Conservation (phyloP, 345 rosid species). For the Balakata baccata region DNA sequence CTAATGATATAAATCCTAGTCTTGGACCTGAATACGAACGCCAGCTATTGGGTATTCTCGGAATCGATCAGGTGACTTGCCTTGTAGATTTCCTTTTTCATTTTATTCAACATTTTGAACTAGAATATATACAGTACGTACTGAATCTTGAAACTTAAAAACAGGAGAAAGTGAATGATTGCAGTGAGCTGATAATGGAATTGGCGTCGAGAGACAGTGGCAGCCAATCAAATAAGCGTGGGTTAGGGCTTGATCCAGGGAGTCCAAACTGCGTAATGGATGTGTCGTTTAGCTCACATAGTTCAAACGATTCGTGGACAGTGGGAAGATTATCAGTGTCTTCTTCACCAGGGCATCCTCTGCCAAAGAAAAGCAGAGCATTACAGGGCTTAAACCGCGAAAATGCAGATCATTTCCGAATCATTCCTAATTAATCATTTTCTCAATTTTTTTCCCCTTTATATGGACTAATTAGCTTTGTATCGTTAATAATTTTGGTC, state of each 20-base stretch:
- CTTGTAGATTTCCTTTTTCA: constrained; percentile 21
- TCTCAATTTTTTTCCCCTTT: not conserved
- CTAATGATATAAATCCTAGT: constrained; percentile 51
- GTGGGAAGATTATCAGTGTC: constrained; percentile 40
- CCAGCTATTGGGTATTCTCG: constrained; percentile 57
- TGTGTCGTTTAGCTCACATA: constrained; percentile 50
- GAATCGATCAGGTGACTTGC: constrained; percentile 51
- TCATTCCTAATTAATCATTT: constrained; percentile 11
- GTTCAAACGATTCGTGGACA: constrained; percentile 53
- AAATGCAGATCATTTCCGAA: constrained; percentile 32
- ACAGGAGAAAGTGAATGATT: constrained; percentile 60
- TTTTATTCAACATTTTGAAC: constrained; percentile 3
- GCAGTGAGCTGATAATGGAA: constrained; percentile 50
- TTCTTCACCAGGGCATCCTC: constrained; percentile 52
- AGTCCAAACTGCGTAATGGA: constrained; percentile 74
- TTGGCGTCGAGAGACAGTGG: constrained; percentile 21
- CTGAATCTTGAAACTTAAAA: not conserved
- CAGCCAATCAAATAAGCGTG: constrained; percentile 49
- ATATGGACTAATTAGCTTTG: constrained; percentile 18
- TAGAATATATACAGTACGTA: not conserved
- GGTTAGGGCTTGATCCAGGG: constrained; percentile 44
- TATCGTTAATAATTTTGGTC: constrained; percentile 16
- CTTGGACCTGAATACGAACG: constrained; percentile 45
- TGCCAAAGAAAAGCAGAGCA: constrained; percentile 43
- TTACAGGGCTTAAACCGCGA: constrained; percentile 23